Percentiles rank a stretch among this genome's conserved stretches.
phyloP scores from a whole-genome alignment of 257 asterid genomes.

The Solanum lycopersicoides region DNA sequence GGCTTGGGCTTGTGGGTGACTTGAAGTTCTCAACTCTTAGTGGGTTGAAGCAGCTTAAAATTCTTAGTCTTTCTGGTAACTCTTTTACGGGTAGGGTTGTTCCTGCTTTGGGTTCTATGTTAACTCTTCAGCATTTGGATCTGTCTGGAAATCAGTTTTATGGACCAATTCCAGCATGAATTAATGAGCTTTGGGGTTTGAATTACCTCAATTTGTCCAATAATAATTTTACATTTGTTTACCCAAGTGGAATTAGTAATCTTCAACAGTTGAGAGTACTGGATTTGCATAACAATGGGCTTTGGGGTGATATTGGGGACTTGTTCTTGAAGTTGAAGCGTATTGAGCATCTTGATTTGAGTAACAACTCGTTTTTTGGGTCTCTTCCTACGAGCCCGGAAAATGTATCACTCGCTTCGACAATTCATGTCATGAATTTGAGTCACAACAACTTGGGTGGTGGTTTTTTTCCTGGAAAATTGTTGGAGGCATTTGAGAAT shows the following conservation, averaged over 20 bases:
- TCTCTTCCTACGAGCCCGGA: constrained; percentile 36
- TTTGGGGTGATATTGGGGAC: constrained; percentile 43
- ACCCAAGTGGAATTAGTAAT: constrained; percentile 51
- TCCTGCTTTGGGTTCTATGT: constrained; percentile 58
- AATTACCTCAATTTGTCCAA: constrained; percentile 52
- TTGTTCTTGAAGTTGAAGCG: constrained; percentile 52
- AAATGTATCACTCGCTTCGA: constrained; percentile 61
- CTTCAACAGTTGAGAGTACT: constrained; percentile 66
- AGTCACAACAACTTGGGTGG: constrained; percentile 57
- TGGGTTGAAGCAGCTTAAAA: constrained; percentile 41
- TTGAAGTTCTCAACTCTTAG: constrained; percentile 60
- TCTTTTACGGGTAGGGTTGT: constrained; percentile 64
- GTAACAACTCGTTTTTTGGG: constrained; percentile 52
- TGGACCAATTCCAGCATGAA: constrained; percentile 66
- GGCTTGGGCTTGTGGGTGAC: constrained; percentile 53
- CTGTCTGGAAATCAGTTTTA: constrained; percentile 61
- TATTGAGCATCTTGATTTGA: constrained; percentile 68
- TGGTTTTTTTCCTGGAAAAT: constrained; percentile 39
- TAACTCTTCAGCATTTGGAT: constrained; percentile 61
- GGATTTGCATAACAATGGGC: constrained; percentile 59
- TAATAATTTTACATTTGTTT: constrained; percentile 50
- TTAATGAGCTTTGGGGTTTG: constrained; percentile 57
- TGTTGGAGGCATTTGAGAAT: constrained; percentile 47
- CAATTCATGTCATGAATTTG: constrained; percentile 50
- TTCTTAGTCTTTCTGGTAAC: constrained; percentile 67